Evolutionary conservation across 1,139 yeast genomes (phyloP).

Genomic region (Suhomyces wounanorum): DNA sequence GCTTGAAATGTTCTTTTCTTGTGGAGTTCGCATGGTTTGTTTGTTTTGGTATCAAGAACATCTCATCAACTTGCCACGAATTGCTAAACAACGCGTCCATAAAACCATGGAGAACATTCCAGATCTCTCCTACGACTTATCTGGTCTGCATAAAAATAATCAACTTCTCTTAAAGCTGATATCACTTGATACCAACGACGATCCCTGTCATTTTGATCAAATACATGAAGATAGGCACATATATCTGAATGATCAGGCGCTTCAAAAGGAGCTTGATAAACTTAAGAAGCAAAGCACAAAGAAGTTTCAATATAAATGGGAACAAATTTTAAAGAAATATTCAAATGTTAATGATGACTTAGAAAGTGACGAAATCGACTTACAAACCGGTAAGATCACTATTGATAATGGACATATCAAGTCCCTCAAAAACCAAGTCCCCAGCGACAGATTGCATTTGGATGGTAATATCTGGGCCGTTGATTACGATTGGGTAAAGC

Average conservation of each 20-base stretch:
- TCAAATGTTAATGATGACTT: constrained; percentile 49
- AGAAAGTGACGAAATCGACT: constrained; percentile 68
- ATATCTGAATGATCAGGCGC: constrained; percentile 15
- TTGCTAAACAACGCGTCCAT: constrained; percentile 2
- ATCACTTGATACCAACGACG: constrained; percentile 5
- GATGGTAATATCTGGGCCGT: constrained; percentile 19
- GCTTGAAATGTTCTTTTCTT: too few species aligned
- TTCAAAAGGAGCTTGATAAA: constrained; percentile 27
- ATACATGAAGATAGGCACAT: constrained; percentile 2
- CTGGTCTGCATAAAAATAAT: constrained; percentile 1
- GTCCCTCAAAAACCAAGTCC: constrained; percentile 26
- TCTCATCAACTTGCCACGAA: background rate
- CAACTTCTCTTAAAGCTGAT: constrained; percentile 5
- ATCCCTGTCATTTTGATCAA: background rate
- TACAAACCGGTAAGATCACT: constrained; percentile 58
- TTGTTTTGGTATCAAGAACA: background rate
- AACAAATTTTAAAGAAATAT: constrained; percentile 55
- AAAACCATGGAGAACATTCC: constrained; percentile 16
- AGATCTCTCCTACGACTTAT: constrained; percentile 15
- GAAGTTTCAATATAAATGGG: constrained; percentile 51
- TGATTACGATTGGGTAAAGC: constrained; percentile 13
- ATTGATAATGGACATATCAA: constrained; percentile 66
- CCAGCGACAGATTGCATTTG: constrained; percentile 10
- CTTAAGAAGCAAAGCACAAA: constrained; percentile 31
- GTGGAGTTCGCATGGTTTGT: too few species aligned